Evolutionary conservation across 2,329 filamentous ascomycete species (phyloP).

Genomic region (Colletotrichum gigasporum): DNA sequence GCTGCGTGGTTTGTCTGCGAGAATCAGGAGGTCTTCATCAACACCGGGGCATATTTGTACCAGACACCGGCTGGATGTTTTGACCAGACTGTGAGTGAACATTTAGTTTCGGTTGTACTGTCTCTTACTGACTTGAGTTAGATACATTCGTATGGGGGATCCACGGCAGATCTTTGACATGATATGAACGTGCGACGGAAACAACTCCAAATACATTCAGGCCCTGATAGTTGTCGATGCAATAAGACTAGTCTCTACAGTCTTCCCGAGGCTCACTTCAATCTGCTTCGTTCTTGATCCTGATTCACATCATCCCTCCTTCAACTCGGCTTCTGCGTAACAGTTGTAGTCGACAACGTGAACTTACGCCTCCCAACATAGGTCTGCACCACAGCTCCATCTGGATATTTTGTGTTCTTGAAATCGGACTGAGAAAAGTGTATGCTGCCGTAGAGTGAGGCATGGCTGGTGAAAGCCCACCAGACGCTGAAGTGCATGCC

Average conservation of each 20-base stretch:
- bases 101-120: too few species aligned
- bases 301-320: too few species aligned
- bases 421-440: conserved; percentile 4
- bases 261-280: not conserved
- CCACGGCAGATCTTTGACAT: conserved; percentile 23
- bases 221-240: too few species aligned
- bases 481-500: conserved; percentile 27
- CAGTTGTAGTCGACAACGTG: not conserved
- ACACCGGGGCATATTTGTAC: conserved; percentile 67
- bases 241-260: not conserved
- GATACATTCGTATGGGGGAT: conserved; percentile 32
- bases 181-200: not conserved
- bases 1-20: conserved; percentile 69
- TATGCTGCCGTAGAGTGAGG: not conserved
- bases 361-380: conserved; percentile 7
- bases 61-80: conserved; percentile 65
- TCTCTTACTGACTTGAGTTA: not conserved
- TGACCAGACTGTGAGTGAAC: conserved; percentile 64
- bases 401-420: not conserved
- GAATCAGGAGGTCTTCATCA: conserved; percentile 62
- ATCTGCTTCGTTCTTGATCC: not conserved
- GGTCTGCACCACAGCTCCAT: conserved; percentile 10
- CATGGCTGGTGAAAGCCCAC: conserved; percentile 27
- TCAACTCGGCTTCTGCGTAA: not conserved
- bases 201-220: not conserved